phyloP scores from a whole-genome alignment of 2,329 filamentous ascomycete species.

The Aspergillus neotritici region DNA sequence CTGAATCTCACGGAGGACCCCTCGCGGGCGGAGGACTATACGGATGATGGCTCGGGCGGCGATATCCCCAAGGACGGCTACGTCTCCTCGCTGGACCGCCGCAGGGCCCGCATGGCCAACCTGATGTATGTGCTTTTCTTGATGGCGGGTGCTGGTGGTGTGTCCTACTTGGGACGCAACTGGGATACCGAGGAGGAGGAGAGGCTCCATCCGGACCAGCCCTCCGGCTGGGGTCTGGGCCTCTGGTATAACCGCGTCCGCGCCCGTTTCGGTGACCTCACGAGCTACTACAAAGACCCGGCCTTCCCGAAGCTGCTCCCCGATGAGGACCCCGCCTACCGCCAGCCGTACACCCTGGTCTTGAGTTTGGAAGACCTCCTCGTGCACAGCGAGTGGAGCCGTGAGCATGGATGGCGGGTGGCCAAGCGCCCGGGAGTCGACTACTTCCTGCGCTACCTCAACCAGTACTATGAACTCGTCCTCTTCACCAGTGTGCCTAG shows the following conservation, averaged over 20 bases:
- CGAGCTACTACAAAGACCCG: constrained; percentile 93
- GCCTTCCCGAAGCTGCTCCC: constrained; percentile 89
- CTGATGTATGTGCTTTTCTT: constrained; percentile 63
- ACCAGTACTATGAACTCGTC: constrained; percentile 96
- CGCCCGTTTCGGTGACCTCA: constrained; percentile 66
- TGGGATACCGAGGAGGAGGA: constrained; percentile 75
- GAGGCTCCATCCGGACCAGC: constrained; percentile 61
- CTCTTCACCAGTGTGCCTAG: constrained; percentile 88
- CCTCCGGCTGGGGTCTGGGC: constrained; percentile 69
- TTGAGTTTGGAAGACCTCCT: constrained; percentile 90
- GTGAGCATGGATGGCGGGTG: constrained; percentile 90
- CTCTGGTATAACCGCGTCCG: constrained; percentile 77
- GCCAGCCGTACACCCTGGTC: constrained; percentile 86
- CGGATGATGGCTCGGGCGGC: constrained; percentile 49
- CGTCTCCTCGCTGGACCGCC: constrained; percentile 82
- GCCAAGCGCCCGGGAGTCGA: constrained; percentile 93
- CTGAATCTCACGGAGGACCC: constrained; percentile 53
- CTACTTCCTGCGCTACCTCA: constrained; percentile 94
- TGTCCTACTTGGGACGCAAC: constrained; percentile 76
- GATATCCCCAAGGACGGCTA: constrained; percentile 73
- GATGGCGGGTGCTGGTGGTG: constrained; percentile 51
- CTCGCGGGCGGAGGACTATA: constrained; percentile 38
- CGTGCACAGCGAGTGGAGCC: constrained; percentile 88
- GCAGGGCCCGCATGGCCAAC: constrained; percentile 69
- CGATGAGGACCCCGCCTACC: constrained; percentile 64